Percentiles rank a stretch among this genome's conserved stretches.
phyloP scores from a whole-genome alignment of 148 eudicot genomes.

The Euryodendron excelsum region DNA sequence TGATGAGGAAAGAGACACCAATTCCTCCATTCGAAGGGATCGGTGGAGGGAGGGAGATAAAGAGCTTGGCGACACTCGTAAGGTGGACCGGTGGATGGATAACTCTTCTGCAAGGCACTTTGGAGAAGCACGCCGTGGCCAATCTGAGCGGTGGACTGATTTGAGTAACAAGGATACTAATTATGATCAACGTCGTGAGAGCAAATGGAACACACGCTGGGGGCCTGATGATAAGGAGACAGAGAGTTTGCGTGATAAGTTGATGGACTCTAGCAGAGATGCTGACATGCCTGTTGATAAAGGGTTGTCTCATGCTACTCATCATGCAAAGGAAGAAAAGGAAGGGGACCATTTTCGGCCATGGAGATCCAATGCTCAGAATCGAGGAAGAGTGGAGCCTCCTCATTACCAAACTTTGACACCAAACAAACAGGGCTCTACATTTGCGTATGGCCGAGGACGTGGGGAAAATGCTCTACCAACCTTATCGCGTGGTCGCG shows the following conservation, averaged over 20 bases:
- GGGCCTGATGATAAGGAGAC: conserved; percentile 74
- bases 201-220: conserved; percentile 95
- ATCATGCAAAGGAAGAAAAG: conserved; percentile 69
- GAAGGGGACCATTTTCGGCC: conserved; percentile 75
- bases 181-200: conserved; percentile 73
- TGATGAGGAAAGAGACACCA: conserved; percentile 95
- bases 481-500: conserved; percentile 61
- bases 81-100: conserved; percentile 57
- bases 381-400: conserved; percentile 70
- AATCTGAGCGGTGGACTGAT: conserved; percentile 58
- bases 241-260: conserved; percentile 49
- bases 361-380: conserved; percentile 71
- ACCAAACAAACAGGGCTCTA: conserved; percentile 51
- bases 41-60: conserved; percentile 82
- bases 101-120: conserved; percentile 43
- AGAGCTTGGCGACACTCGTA: conserved; percentile 57
- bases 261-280: conserved; percentile 55
- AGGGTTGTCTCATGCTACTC: conserved; percentile 39
- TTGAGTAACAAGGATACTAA: conserved; percentile 36
- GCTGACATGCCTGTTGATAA: conserved; percentile 54
- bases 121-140: conserved; percentile 73
- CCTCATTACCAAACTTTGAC: conserved; percentile 43
- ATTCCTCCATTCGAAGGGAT: conserved; percentile 60
- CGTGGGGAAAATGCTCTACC: conserved; percentile 59
- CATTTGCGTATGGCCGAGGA: conserved; percentile 73